Evolutionary conservation across 345 rosid genomes (phyloP), one percentile per base, ranked within the genome.

Genomic region (Acer negundo): DNA sequence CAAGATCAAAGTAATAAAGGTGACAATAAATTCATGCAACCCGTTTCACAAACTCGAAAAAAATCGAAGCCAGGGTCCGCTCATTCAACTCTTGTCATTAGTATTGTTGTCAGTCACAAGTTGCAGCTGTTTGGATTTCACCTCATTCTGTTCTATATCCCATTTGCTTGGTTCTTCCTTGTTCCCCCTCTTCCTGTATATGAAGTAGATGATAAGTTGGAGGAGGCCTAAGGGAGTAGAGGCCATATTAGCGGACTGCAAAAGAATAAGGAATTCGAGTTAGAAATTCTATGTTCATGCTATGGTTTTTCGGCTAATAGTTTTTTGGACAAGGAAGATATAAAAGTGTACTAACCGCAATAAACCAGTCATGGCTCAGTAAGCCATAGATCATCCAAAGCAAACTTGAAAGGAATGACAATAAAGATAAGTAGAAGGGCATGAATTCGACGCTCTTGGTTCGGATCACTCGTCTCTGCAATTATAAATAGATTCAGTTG

Each of bases 381-480:
- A 93, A 84, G 65, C 98, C 97, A 81, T 90, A 91, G 7, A 87
- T 85, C 87, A 91, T 71, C 98, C 98, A 93, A 22, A 89, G 82
- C 19, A 90, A 72, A 73, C 92, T 91, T 42, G 98, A 83, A 10
- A 89, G 59, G 80, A 93, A 92, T 47, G 99, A 86, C 89, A 89
- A 92, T 73, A 95, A 82, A 28, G 98, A 93, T 74, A 93, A 74
- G 80, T 89, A 84, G 84, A 93, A 95, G 0, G 98, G 97, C 98
- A 95, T 95, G 90, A 86, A 92, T 74, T 95, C 97, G 81, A 90
- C 97, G 38, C 98, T 93, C 81, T 87, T 90, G 10, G 97, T 92
- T 79, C 61, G 71, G 42, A 95, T 87, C 81, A 93, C 98, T 80
- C 80, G 83, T 78, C 79, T 93, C 98, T 92, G 92, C 89, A 82